Conservation (phyloP, 192 early-diverging fungal species). For the Polychytrium aggregatum region DNA sequence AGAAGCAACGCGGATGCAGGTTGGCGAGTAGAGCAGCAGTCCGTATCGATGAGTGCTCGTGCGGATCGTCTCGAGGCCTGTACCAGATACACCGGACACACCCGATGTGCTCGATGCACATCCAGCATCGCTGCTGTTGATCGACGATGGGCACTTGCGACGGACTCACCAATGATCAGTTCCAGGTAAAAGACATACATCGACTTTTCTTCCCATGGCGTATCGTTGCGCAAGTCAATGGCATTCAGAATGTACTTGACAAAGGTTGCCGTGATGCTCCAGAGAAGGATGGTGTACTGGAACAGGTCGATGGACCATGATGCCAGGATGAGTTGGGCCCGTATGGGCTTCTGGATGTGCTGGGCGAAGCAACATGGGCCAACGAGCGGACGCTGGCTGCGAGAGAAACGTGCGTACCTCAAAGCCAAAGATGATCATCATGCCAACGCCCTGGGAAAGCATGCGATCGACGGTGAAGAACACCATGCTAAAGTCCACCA, state of each 20-base stretch:
- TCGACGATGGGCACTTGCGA: background rate
- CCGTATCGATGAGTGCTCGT: background rate
- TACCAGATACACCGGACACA: too few species aligned
- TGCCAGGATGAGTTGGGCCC: too few species aligned
- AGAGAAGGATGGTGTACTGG: constrained; percentile 81
- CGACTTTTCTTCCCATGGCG: constrained; percentile 88
- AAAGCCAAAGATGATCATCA: constrained; percentile 99
- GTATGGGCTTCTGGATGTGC: too few species aligned
- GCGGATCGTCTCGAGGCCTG: too few species aligned
- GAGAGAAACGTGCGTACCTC: constrained; percentile 44
- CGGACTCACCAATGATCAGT: constrained; percentile 53
- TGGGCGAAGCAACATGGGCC: too few species aligned
- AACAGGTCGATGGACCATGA: background rate
- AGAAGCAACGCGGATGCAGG: background rate
- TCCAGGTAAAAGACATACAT: constrained; percentile 89
- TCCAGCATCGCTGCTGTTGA: too few species aligned
- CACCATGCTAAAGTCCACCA: constrained; percentile 66
- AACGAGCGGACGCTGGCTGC: background rate
- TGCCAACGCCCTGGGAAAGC: constrained; percentile 56
- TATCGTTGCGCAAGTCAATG: constrained; percentile 63
- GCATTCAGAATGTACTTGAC: constrained; percentile 82
- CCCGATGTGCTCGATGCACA: too few species aligned
- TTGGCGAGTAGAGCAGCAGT: background rate
- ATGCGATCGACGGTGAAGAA: constrained; percentile 56
- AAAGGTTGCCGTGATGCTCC: constrained; percentile 58